Evolutionary conservation across 345 rosid species (phyloP).

Genomic region (Sisymbrium irio): DNA sequence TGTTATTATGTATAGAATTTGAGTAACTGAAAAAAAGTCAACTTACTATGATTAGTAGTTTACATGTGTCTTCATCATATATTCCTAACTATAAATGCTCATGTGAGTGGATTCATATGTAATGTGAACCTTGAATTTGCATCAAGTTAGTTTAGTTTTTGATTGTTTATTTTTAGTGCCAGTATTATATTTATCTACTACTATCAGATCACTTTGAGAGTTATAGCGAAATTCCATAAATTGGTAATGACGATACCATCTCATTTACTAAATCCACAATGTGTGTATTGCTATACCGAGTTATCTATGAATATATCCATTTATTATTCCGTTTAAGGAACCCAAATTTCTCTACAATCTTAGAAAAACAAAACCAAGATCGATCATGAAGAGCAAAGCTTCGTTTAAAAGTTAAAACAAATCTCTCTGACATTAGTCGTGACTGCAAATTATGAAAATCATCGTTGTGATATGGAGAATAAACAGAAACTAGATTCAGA

Average conservation of each 20-base stretch:
- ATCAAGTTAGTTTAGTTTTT: neutral
- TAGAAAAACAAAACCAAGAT: too few relatives aligned
- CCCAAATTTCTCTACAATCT: too few relatives aligned
- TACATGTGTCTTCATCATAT: slow-evolving; percentile 17
- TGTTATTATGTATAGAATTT: slow-evolving; percentile 23
- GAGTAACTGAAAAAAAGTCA: neutral
- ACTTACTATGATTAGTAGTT: neutral
- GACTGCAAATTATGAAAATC: too few relatives aligned
- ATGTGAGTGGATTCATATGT: slow-evolving; percentile 26
- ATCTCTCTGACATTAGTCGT: too few relatives aligned
- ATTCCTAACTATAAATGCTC: slow-evolving; percentile 20
- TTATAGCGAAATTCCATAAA: neutral
- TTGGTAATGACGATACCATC: neutral
- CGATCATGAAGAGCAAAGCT: too few relatives aligned
- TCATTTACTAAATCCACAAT: neutral
- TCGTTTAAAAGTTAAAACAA: too few relatives aligned
- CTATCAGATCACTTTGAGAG: neutral
- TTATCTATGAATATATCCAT: neutral
- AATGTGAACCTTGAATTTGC: neutral
- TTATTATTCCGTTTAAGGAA: too few relatives aligned
- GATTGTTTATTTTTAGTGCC: neutral
- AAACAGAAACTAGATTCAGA: too few relatives aligned
- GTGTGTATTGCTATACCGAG: too few relatives aligned
- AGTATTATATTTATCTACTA: neutral
- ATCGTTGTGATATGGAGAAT: too few relatives aligned